Percentiles rank a stretch among this genome's conserved stretches.
Evolutionary conservation across 2,329 filamentous ascomycete genomes (phyloP).

Genomic region (Calycina marina): DNA sequence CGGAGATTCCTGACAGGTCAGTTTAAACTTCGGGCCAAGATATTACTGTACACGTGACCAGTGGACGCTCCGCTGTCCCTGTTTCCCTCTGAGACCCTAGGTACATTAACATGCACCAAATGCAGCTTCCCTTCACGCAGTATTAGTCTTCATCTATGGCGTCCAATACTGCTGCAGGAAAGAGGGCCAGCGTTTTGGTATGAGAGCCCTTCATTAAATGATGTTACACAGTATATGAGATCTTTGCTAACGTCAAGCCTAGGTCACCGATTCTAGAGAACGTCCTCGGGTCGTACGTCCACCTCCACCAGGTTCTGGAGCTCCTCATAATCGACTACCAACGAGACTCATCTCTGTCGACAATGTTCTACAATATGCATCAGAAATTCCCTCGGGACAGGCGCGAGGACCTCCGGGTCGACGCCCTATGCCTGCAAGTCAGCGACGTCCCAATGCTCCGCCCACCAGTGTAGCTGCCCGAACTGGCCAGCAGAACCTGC

Average conservation of each 20-base stretch:
- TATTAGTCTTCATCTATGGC: slow-evolving; percentile 13
- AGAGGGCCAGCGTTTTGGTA: slow-evolving; percentile 50
- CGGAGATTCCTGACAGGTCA: too few relatives aligned
- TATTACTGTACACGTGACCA: too few relatives aligned
- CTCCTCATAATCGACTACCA: slow-evolving; percentile 25
- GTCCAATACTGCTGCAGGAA: slow-evolving; percentile 20
- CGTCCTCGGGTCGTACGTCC: slow-evolving; percentile 23
- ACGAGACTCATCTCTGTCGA: slow-evolving; percentile 82
- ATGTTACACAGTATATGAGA: neutral
- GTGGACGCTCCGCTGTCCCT: too few relatives aligned
- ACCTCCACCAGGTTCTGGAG: slow-evolving; percentile 18
- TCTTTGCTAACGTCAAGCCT: slow-evolving; percentile 10
- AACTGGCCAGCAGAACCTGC: slow-evolving; percentile 39
- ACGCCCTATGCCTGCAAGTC: slow-evolving; percentile 29
- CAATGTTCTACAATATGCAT: slow-evolving; percentile 85
- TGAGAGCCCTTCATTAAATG: too few relatives aligned
- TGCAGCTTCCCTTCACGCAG: too few relatives aligned
- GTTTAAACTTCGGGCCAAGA: too few relatives aligned
- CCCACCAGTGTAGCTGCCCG: slow-evolving; percentile 25
- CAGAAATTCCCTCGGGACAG: slow-evolving; percentile 89
- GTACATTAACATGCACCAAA: too few relatives aligned
- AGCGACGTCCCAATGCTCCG: slow-evolving; percentile 32
- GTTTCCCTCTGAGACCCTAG: too few relatives aligned
- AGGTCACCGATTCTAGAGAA: slow-evolving; percentile 45
- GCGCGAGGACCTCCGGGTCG: slow-evolving; percentile 52